Conservation (phyloP, 2,329 filamentous ascomycete genomes). For the Trichoderma sp. region DNA sequence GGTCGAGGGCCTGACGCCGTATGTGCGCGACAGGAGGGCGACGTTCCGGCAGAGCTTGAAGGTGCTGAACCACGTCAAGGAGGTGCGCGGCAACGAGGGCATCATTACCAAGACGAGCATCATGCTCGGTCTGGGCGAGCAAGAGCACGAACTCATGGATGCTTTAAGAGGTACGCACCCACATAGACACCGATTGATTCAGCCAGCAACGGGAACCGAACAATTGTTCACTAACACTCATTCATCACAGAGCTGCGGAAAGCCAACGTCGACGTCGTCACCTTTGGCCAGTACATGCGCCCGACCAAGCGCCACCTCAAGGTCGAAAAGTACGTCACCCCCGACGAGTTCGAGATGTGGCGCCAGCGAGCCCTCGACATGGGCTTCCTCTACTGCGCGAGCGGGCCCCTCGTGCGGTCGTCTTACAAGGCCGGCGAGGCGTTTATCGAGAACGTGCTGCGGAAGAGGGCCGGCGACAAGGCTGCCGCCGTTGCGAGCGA, state of each 20-base stretch:
- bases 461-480: conserved; percentile 67
- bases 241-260: conserved; percentile 66
- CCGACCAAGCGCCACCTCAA: conserved; percentile 98
- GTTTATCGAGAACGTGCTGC: conserved; percentile 97
- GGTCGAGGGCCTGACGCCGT: conserved; percentile 84
- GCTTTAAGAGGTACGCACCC: conserved; percentile 69
- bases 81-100: conserved; percentile 63
- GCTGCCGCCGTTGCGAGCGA: conserved; percentile 37
- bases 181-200: no score
- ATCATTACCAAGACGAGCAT: conserved; percentile 98
- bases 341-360: conserved; percentile 90
- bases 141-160: conserved; percentile 80
- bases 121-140: conserved; percentile 95
- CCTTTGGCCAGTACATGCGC: conserved; percentile 99
- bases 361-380: conserved; percentile 84
- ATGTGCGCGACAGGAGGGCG: conserved; percentile 85
- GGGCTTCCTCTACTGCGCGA: conserved; percentile 96
- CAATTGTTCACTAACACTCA: background rate
- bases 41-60: conserved; percentile 83
- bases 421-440: conserved; percentile 98
- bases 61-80: conserved; percentile 82
- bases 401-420: conserved; percentile 87
- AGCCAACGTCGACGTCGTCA: conserved; percentile 87
- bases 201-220: background rate
- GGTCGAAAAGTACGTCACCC: conserved; percentile 92